Evolutionary conservation across 1,284 basidiomycete genomes (phyloP).

Genomic region (Pisolithus thermaeus): DNA sequence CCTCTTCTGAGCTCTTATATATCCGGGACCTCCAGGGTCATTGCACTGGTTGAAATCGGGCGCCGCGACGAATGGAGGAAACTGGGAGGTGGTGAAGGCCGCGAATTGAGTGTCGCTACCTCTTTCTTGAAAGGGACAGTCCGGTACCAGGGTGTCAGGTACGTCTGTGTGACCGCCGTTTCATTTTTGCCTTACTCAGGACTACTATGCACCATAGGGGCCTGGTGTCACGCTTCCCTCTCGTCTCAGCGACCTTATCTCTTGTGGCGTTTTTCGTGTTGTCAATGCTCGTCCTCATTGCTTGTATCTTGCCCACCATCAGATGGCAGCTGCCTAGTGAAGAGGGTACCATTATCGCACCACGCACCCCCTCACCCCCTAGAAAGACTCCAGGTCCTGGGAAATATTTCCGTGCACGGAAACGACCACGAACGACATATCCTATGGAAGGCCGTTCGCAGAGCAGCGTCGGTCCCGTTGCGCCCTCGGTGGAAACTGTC

Average conservation of each 20-base stretch:
- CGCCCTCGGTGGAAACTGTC: not conserved
- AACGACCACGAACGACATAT: slow-evolving; percentile 18
- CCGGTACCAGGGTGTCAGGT: slow-evolving; percentile 64
- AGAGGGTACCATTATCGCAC: slow-evolving; percentile 8
- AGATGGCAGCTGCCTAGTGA: slow-evolving; percentile 21
- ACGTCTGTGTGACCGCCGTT: slow-evolving; percentile 15
- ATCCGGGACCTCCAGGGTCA: slow-evolving; percentile 40
- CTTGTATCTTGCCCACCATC: slow-evolving; percentile 47
- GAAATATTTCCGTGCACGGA: slow-evolving; percentile 19
- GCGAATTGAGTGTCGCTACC: slow-evolving; percentile 60
- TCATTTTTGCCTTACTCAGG: not conserved
- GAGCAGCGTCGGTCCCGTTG: slow-evolving; percentile 16
- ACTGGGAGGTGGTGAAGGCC: slow-evolving; percentile 59
- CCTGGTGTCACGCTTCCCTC: slow-evolving; percentile 62
- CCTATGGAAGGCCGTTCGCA: slow-evolving; percentile 15
- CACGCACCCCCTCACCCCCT: not conserved
- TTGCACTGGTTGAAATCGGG: slow-evolving; percentile 58
- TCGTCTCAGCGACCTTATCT: slow-evolving; percentile 41
- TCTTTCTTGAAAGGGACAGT: slow-evolving; percentile 57
- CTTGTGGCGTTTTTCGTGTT: slow-evolving; percentile 35
- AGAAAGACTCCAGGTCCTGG: slow-evolving; percentile 18
- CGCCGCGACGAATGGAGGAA: slow-evolving; percentile 64
- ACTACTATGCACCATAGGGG: slow-evolving; percentile 38
- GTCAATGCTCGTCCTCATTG: slow-evolving; percentile 30
- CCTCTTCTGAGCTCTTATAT: slow-evolving; percentile 50